Evolutionary conservation across 176 grass and related monocot species (phyloP).

Genomic region (Oryza officinalis): DNA sequence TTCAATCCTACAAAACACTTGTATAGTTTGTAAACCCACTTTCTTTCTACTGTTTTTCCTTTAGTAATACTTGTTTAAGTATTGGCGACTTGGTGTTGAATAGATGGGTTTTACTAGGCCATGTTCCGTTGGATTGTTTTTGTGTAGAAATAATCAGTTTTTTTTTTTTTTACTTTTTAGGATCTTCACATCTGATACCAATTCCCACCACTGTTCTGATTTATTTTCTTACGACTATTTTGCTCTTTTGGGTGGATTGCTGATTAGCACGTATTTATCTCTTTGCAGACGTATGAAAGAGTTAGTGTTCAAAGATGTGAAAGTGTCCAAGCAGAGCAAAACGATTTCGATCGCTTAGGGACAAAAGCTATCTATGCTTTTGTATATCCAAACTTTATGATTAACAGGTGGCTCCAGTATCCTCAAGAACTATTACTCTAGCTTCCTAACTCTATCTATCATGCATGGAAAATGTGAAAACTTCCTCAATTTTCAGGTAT

Average conservation of each 20-base stretch:
- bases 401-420: conserved; percentile 64
- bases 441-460: not conserved
- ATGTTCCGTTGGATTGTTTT: not conserved
- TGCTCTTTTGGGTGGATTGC: conserved; percentile 17
- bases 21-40: conserved; percentile 49
- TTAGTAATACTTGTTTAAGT: conserved; percentile 6
- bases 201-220: not conserved
- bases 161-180: conserved; percentile 2
- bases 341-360: conserved; percentile 64
- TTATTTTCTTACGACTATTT: conserved; percentile 5
- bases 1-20: conserved; percentile 83
- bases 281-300: conserved; percentile 72
- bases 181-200: not conserved
- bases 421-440: not conserved
- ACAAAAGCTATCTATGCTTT: conserved; percentile 90
- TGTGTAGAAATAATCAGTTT: not conserved
- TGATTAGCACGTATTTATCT: conserved; percentile 26
- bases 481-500: conserved; percentile 55
- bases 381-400: conserved; percentile 97
- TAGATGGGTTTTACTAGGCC: not conserved
- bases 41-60: not conserved
- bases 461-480: not conserved
- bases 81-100: not conserved
- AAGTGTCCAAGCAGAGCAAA: conserved; percentile 41
- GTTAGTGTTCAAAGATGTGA: conserved; percentile 94